phyloP scores from a whole-genome alignment of 371 early-diverging fungal genomes.

The Lichtheimia ramosa region DNA sequence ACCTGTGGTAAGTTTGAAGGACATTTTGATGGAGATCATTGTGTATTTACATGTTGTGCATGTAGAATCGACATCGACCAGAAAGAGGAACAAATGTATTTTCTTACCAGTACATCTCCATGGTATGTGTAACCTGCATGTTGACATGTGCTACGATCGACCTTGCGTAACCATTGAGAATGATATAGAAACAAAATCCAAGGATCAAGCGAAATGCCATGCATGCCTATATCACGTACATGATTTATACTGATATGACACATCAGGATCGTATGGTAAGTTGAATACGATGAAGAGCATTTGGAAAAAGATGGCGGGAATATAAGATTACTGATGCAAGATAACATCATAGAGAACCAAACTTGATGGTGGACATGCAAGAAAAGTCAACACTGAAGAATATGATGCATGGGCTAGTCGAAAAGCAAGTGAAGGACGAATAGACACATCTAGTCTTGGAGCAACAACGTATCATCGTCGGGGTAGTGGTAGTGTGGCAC shows the following conservation, averaged over 20 bases:
- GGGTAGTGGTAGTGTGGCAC: too few relatives aligned
- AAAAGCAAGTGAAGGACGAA: too few relatives aligned
- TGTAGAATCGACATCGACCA: slow-evolving; percentile 1
- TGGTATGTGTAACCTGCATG: slow-evolving; percentile 13
- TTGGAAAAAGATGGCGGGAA: not conserved
- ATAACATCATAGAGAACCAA: not conserved
- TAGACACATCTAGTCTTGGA: too few relatives aligned
- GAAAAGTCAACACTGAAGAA: slow-evolving; percentile 4
- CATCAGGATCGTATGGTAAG: slow-evolving; percentile 15
- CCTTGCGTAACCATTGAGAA: not conserved
- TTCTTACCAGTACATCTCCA: slow-evolving; percentile 26
- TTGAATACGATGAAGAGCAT: not conserved
- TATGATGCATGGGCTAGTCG: too few relatives aligned
- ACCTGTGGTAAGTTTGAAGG: not conserved
- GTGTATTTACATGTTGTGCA: not conserved
- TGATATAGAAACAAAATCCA: slow-evolving; percentile 49
- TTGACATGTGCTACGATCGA: slow-evolving; percentile 1
- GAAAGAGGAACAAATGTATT: slow-evolving; percentile 10
- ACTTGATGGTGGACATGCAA: not conserved
- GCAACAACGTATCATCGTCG: too few relatives aligned
- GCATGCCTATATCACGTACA: slow-evolving; percentile 61
- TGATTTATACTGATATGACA: slow-evolving; percentile 56
- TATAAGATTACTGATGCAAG: not conserved
- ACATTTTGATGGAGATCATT: not conserved
- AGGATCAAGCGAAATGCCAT: slow-evolving; percentile 57